A percentile compares a stretch with the other conserved stretches of the same genome.
phyloP scores from a whole-genome alignment of 192 early-diverging fungal genomes.

The Gryganskiella cystojenkinii region DNA sequence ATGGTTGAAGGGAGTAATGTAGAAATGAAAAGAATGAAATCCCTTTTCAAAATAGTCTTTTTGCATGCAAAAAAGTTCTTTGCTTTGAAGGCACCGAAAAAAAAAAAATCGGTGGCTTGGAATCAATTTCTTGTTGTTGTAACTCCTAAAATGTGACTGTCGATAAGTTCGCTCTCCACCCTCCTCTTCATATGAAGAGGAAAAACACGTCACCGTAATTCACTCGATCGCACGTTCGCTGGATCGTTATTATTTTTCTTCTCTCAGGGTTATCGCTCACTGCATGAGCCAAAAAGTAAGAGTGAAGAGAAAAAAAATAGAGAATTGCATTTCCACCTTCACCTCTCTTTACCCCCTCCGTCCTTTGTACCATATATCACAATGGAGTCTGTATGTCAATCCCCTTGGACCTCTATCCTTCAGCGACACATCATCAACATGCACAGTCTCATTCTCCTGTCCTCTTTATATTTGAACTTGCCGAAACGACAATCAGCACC shows the following conservation, averaged over 20 bases:
- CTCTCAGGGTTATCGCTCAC: too few species aligned
- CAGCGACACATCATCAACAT: not conserved
- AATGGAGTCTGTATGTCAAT: conserved; percentile 51
- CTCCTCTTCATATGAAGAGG: too few species aligned
- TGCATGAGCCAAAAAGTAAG: not conserved
- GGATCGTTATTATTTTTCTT: too few species aligned
- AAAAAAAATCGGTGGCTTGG: not conserved
- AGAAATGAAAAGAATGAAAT: too few species aligned
- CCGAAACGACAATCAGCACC: not conserved
- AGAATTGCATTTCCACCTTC: not conserved
- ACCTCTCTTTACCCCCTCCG: conserved; percentile 1
- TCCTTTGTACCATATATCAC: conserved; percentile 36
- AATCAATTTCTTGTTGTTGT: too few species aligned
- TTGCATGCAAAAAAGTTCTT: too few species aligned
- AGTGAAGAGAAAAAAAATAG: conserved; percentile 2
- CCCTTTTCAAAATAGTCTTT: too few species aligned
- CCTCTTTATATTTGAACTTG: not conserved
- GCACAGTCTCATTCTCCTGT: not conserved
- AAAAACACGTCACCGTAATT: too few species aligned
- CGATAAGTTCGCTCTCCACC: too few species aligned
- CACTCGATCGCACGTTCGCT: too few species aligned
- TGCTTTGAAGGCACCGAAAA: not conserved
- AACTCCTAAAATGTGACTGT: too few species aligned
- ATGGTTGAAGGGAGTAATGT: not conserved
- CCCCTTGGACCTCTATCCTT: not conserved